These are phyloP conservation scores for Aspergillus olivimuriae DNA, from an alignment of 495 filamentous ascomycete species.

Conservation along the genomic window DNA sequence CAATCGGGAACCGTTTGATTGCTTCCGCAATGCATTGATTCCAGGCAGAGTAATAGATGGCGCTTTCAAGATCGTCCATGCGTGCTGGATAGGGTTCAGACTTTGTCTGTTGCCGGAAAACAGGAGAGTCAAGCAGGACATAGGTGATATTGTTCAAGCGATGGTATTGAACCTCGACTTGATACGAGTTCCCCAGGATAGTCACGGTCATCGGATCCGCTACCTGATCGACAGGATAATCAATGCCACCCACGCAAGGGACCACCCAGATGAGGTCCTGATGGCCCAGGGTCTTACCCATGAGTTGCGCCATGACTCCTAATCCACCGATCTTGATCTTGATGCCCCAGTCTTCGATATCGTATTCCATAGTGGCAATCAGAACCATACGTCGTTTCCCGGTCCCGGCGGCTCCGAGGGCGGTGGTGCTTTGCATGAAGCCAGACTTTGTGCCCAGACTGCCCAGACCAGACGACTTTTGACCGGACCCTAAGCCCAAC, in stretches of 20 bases:
- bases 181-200: slow-evolving; percentile 55
- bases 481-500: slow-evolving; percentile 10
- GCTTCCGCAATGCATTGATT: slow-evolving; percentile 63
- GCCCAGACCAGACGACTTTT: slow-evolving; percentile 19
- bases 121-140: slow-evolving; percentile 61
- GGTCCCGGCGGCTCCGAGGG: slow-evolving; percentile 31
- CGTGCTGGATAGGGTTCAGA: slow-evolving; percentile 62
- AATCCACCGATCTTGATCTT: slow-evolving; percentile 70
- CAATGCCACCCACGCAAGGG: slow-evolving; percentile 60
- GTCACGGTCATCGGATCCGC: slow-evolving; percentile 59
- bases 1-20: slow-evolving; percentile 53
- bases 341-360: slow-evolving; percentile 64
- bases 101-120: slow-evolving; percentile 62
- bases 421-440: slow-evolving; percentile 36
- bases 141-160: slow-evolving; percentile 61
- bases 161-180: slow-evolving; percentile 62
- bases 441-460: slow-evolving; percentile 34
- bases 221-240: slow-evolving; percentile 53
- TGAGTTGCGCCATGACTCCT: slow-evolving; percentile 63
- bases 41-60: slow-evolving; percentile 68
- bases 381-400: slow-evolving; percentile 50
- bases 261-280: slow-evolving; percentile 69
- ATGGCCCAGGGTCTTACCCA: slow-evolving; percentile 61
- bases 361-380: slow-evolving; percentile 67
- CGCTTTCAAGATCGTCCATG: slow-evolving; percentile 67